Percentiles rank a stretch among this genome's conserved stretches.
phyloP scores from a whole-genome alignment of 306 rosid species.

The Fragaria ananassa region DNA sequence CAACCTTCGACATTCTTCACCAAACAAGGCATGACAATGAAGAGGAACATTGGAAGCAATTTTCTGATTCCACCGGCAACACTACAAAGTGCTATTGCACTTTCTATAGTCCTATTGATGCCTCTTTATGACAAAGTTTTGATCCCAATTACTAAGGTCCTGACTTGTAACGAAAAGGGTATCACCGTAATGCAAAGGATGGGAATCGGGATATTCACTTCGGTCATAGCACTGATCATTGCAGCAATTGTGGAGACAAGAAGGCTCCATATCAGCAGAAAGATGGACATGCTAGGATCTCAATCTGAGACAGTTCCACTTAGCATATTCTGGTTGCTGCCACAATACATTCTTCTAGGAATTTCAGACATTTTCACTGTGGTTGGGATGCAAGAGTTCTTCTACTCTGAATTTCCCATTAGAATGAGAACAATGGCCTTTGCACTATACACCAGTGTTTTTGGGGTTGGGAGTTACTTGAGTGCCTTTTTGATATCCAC shows the following conservation, averaged over 20 bases:
- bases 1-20: slow-evolving; percentile 89
- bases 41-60: slow-evolving; percentile 59
- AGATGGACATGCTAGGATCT: slow-evolving; percentile 32
- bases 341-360: slow-evolving; percentile 83
- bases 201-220: slow-evolving; percentile 94
- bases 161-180: slow-evolving; percentile 57
- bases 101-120: slow-evolving; percentile 78
- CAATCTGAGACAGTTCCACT: slow-evolving; percentile 39
- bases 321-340: slow-evolving; percentile 85
- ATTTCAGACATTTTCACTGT: slow-evolving; percentile 88
- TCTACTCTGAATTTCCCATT: slow-evolving; percentile 76
- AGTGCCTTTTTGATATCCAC: slow-evolving; percentile 71
- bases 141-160: slow-evolving; percentile 59
- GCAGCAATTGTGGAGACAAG: slow-evolving; percentile 77
- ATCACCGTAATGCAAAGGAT: slow-evolving; percentile 79
- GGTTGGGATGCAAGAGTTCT: slow-evolving; percentile 95
- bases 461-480: slow-evolving; percentile 90
- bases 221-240: slow-evolving; percentile 69
- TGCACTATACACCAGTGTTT: slow-evolving; percentile 78
- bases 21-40: slow-evolving; percentile 96
- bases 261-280: slow-evolving; percentile 51
- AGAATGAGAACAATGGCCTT: slow-evolving; percentile 84
- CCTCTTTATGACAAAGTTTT: slow-evolving; percentile 68
- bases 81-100: slow-evolving; percentile 70
- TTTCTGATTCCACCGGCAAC: slow-evolving; percentile 96